These are phyloP conservation scores for Gossypium schwendimanii DNA, from an alignment of 441 rosid species.

Conservation along the genomic window DNA sequence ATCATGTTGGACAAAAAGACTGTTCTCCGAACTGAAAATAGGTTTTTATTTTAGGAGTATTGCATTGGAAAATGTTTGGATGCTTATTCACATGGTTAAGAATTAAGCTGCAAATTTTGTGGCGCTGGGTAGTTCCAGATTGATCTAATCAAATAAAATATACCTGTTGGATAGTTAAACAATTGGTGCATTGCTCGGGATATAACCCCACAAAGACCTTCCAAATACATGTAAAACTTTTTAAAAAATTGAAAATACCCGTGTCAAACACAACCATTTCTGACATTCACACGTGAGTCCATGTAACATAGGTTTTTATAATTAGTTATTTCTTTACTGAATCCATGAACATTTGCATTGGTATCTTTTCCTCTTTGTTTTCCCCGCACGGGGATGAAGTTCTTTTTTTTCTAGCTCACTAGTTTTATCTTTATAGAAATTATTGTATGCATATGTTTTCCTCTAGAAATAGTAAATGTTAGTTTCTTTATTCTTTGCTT, in stretches of 20 bases:
- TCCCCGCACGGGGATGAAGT: not conserved
- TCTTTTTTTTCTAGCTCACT: not conserved
- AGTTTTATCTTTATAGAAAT: not conserved
- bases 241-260: not conserved
- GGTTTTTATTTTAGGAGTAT: not conserved
- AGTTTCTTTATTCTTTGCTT: not conserved
- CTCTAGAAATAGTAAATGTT: not conserved
- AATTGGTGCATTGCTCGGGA: not conserved
- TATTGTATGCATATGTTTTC: not conserved
- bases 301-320: not conserved
- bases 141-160: not conserved
- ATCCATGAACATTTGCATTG: not conserved
- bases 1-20: too few species aligned
- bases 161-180: not conserved
- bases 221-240: not conserved
- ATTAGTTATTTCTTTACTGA: not conserved
- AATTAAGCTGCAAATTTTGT: not conserved
- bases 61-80: not conserved
- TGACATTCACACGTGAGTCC: not conserved
- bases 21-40: not conserved
- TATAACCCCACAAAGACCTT: not conserved
- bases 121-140: not conserved
- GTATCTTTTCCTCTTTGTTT: not conserved
- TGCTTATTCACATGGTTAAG: not conserved
- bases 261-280: not conserved